Base-by-base conservation (phyloP, 1,284 basidiomycete species). In the Nidula niveotomentosa region DNA sequence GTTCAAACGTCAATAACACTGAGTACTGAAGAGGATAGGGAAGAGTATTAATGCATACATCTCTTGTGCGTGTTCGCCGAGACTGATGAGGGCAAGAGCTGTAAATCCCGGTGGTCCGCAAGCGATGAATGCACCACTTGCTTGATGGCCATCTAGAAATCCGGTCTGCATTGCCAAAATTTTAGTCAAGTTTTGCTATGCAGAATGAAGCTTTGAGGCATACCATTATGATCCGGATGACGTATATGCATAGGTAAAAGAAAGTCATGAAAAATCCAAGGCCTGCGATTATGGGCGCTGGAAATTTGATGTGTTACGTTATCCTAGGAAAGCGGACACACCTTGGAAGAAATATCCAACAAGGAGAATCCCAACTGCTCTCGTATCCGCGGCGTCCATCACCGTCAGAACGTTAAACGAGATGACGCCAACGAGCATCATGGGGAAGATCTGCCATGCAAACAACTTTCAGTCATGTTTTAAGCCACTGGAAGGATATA, bases 361-460 rank as follows among this genome's bases (percentile, higher is more conserved):
- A 41, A 79, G 65, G 10, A 79, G 66, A n/a, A 80, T 70, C 33
- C 78, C 77, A 36, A 79, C 53, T 1, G 72, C 63, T 53, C 76
- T 67, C 34, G 64, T 50, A 30, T 79, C 76, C 3, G 57, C 52
- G 3, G 69, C 59, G 13, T 70, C 61, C 47, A 80, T 62, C 10
- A 77, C 73, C 37, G 67, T 68, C 36, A 80, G 62, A 6, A 76
- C 76, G 54, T 79, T 77, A 65, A 74, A 75, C 5, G 77, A 71
- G 15, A 80, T 70, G n/a, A 79, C 76, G 36, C 78, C 77, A 48
- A 79, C 76, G 9, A 79, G 70, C 78, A 79, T 79, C 75, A 76
- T 53, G 13, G 36, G 6, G 17, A 15, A 13, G n/a, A 9, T 3
- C 17, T 55, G 18, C 45, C 43, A 36, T 12, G 5, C 2, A 41